phyloP scores from a whole-genome alignment of 1,284 basidiomycete species.

The Leccinum pachyderme region DNA sequence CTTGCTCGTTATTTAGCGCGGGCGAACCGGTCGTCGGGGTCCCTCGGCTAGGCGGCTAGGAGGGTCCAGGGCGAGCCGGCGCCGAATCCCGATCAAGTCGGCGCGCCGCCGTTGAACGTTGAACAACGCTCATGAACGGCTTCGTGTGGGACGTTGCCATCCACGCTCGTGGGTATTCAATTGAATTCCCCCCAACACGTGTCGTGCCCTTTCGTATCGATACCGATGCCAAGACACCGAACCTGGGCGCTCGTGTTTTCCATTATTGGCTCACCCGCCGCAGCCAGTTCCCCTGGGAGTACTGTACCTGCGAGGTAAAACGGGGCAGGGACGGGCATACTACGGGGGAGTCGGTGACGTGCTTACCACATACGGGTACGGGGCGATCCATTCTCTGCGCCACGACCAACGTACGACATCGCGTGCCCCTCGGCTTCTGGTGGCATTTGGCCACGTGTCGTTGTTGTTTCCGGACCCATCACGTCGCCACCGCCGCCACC shows the following conservation, averaged over 20 bases:
- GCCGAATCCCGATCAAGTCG: too few relatives aligned
- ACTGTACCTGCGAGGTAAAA: neutral
- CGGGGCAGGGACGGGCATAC: neutral
- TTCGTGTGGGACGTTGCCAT: neutral
- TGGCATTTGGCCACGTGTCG: neutral
- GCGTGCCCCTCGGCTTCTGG: neutral
- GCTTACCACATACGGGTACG: neutral
- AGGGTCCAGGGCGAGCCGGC: neutral
- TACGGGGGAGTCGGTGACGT: neutral
- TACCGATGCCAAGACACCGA: neutral
- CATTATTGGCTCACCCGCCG: neutral
- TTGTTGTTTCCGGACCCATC: neutral
- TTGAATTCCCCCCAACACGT: neutral
- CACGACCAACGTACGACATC: neutral
- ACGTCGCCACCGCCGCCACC: neutral
- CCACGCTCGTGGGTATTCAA: neutral
- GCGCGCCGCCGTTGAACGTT: too few relatives aligned
- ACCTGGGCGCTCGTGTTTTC: neutral
- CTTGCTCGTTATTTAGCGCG: neutral
- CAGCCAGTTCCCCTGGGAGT: neutral
- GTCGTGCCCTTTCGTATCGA: neutral
- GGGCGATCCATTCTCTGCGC: neutral
- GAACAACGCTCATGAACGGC: neutral
- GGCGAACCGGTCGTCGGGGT: neutral
- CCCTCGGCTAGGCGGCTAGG: neutral